phyloP scores from a whole-genome alignment of 805 yeast genomes.

The Saccharomycopsis sp. region DNA sequence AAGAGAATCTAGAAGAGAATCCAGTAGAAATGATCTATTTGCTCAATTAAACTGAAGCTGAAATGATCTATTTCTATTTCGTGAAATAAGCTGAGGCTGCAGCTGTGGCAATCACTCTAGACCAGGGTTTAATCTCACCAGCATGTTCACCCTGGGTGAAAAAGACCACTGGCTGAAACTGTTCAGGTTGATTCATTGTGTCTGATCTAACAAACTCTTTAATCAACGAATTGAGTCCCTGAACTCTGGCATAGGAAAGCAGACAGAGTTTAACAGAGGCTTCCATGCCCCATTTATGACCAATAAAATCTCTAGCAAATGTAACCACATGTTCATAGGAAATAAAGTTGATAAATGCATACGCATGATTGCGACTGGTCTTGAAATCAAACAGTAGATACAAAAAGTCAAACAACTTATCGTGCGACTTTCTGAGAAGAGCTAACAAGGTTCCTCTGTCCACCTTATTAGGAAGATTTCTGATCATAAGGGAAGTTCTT shows the following conservation, averaged over 20 bases:
- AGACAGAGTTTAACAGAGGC: slow-evolving; percentile 47
- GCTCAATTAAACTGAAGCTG: not conserved
- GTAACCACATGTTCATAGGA: slow-evolving; percentile 37
- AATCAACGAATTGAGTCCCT: slow-evolving; percentile 39
- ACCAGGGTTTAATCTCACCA: not conserved
- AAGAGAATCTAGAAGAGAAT: not conserved
- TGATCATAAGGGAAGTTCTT: slow-evolving; percentile 45
- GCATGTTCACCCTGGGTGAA: slow-evolving; percentile 34
- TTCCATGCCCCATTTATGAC: slow-evolving; percentile 41
- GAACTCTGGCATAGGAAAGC: slow-evolving; percentile 45
- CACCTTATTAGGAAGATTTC: slow-evolving; percentile 49
- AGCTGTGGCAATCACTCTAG: not conserved
- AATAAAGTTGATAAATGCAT: slow-evolving; percentile 46
- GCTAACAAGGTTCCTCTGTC: slow-evolving; percentile 39
- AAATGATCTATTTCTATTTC: not conserved
- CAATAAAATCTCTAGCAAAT: slow-evolving; percentile 40
- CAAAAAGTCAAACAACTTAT: slow-evolving; percentile 33
- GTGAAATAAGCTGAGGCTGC: not conserved
- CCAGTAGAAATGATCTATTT: not conserved
- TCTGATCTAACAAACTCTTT: slow-evolving; percentile 44
- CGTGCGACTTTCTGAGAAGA: slow-evolving; percentile 40
- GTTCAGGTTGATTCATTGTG: slow-evolving; percentile 42
- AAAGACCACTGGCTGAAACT: slow-evolving; percentile 43
- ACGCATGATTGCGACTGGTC: slow-evolving; percentile 49
- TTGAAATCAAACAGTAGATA: slow-evolving; percentile 47